Evolutionary conservation across 1,284 basidiomycete genomes (phyloP), one percentile per base, ranked within the genome.

Genomic region (Ustilago cynodontis): DNA sequence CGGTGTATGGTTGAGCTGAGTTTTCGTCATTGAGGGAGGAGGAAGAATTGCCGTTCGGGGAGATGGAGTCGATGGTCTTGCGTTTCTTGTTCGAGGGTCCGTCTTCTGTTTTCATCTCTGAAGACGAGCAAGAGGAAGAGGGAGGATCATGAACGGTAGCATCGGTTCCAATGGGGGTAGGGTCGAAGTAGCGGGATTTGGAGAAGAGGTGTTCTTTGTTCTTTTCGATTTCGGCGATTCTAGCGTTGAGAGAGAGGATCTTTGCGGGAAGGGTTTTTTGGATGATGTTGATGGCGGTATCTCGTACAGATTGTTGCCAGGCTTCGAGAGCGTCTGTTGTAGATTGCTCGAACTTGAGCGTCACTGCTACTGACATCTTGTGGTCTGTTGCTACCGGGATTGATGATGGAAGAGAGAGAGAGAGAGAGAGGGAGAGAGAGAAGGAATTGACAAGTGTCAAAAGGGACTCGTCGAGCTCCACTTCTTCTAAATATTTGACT

Each of bases 241-340:
- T 71, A 13, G 51, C 59, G 54, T 74, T 78, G 60, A 78, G 67
- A 31, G 61, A 53, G 31, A 78, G 71, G 57, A 78, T 69, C 53
- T 74, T 78, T n/a, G 55, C 59, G 9, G 76, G 76, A 0, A 78
- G 65, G 4, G 59, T 78, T 37, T 59, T 65, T 50, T 78, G 76
- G 31, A 78, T 71, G 41, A 78, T 70, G 54, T 59, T 59, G 47
- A 78, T 50, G 18, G 75, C 75, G n/a, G 61, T 66, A 28, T 65
- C 59, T 0, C 67, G 71, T 14, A 77, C 57, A 16, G 47, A 60
- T 26, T 77, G 55, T 50, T 77, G 75, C 71, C 70, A 77, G 2
- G 63, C 54, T 53, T 77, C 75, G 58, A 77, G 63, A 4, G 58
- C 66, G 31, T 73, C 64, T 18, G 58, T 55, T 1, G 71, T 73